Evolutionary conservation across 306 rosid species (phyloP).

Genomic region (Quercus bicolor): DNA sequence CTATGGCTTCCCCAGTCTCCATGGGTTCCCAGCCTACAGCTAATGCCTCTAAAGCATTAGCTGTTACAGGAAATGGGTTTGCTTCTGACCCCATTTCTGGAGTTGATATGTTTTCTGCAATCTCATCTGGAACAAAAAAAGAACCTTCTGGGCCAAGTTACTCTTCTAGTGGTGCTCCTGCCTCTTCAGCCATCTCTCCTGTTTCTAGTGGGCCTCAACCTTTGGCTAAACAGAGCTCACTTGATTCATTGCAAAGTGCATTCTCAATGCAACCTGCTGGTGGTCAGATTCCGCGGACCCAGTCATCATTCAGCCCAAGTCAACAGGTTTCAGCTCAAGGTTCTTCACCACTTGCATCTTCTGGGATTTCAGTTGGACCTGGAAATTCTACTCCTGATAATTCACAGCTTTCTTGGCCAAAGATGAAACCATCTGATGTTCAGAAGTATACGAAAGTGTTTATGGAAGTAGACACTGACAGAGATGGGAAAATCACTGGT

Average conservation of each 20-base stretch:
- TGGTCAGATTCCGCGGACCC: conserved; percentile 52
- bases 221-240: conserved; percentile 44
- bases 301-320: conserved; percentile 41
- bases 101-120: conserved; percentile 50
- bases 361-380: conserved; percentile 53
- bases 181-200: conserved; percentile 45
- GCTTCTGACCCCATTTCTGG: conserved; percentile 47
- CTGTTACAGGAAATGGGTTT: conserved; percentile 77
- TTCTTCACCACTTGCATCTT: conserved; percentile 48
- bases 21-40: conserved; percentile 46
- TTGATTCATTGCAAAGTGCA: conserved; percentile 67
- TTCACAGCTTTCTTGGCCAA: conserved; percentile 79
- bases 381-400: conserved; percentile 54
- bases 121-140: conserved; percentile 44
- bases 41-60: conserved; percentile 39
- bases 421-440: conserved; percentile 91
- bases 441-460: conserved; percentile 88
- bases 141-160: conserved; percentile 45
- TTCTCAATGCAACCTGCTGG: conserved; percentile 50
- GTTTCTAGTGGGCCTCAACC: conserved; percentile 58
- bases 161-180: conserved; percentile 44
- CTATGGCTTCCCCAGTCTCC: conserved; percentile 39
- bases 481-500: conserved; percentile 94
- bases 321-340: conserved; percentile 54
- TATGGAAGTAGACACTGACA: conserved; percentile 85